These are phyloP conservation scores for Phytophthora litchii DNA, from an alignment of 352 stramenopile species.

Conservation along the genomic window DNA sequence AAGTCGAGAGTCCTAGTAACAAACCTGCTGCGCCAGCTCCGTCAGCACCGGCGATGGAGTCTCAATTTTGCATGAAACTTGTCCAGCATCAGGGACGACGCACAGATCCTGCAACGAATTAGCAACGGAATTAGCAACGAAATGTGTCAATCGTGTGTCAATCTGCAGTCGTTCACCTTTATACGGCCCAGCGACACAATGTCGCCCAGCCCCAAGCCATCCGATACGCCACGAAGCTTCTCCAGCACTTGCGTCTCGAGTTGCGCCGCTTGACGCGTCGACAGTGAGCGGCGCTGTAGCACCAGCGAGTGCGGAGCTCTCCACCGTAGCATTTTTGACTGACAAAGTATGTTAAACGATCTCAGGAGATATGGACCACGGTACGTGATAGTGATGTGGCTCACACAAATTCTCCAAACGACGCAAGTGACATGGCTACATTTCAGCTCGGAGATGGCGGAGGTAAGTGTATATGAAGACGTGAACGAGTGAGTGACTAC, in stretches of 20 bases:
- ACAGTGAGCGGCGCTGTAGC: slow-evolving; percentile 37
- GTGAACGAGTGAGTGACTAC: not conserved
- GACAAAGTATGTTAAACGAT: slow-evolving; percentile 1
- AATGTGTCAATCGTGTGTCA: slow-evolving; percentile 8
- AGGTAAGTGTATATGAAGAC: slow-evolving; percentile 1
- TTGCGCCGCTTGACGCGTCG: slow-evolving; percentile 65
- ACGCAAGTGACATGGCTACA: slow-evolving; percentile 24
- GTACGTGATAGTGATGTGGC: slow-evolving; percentile 8
- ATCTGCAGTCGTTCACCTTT: slow-evolving; percentile 51
- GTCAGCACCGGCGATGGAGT: slow-evolving; percentile 68
- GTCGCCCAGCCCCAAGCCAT: slow-evolving; percentile 75
- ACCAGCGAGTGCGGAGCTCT: slow-evolving; percentile 12
- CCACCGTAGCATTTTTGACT: slow-evolving; percentile 35
- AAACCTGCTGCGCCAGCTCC: slow-evolving; percentile 71
- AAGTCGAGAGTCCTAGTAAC: not conserved
- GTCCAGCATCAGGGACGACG: slow-evolving; percentile 45
- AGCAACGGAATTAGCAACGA: not conserved
- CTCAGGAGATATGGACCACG: not conserved
- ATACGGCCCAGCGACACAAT: slow-evolving; percentile 80
- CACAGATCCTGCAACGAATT: slow-evolving; percentile 49
- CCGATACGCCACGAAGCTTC: slow-evolving; percentile 64
- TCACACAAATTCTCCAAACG: slow-evolving; percentile 2
- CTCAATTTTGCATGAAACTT: slow-evolving; percentile 80
- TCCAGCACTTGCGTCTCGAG: slow-evolving; percentile 83
- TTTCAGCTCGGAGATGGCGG: slow-evolving; percentile 11